phyloP scores from a whole-genome alignment of 1,284 basidiomycete species.

The Rhizopogon parksii region DNA sequence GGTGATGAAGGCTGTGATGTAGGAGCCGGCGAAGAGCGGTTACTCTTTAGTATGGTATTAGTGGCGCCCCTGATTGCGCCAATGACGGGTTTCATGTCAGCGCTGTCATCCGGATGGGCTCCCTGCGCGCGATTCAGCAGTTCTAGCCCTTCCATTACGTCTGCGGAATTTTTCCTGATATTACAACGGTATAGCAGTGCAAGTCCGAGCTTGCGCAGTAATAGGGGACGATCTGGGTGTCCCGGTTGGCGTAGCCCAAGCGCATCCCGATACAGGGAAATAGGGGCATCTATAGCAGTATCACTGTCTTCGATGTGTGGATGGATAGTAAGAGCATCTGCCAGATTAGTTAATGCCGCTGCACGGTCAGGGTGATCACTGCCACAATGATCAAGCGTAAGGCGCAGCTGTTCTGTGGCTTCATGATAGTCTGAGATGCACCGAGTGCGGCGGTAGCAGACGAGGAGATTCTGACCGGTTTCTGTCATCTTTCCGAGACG shows the following conservation, averaged over 20 bases:
- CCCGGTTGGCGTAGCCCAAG: not conserved
- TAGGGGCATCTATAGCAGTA: not conserved
- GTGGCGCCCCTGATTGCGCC: not conserved
- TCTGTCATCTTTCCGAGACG: constrained; percentile 4
- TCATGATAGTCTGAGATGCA: not conserved
- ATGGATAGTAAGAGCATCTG: not conserved
- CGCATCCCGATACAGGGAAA: constrained; percentile 4
- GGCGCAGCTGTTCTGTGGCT: constrained; percentile 10
- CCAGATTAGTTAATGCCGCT: constrained; percentile 12
- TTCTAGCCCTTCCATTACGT: not conserved
- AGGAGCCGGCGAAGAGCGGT: not conserved
- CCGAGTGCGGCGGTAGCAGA: not conserved
- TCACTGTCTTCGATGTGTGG: not conserved
- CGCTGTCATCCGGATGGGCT: not conserved
- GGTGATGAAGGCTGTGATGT: not conserved
- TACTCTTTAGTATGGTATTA: not conserved
- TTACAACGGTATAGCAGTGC: not conserved
- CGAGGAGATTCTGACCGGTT: not conserved
- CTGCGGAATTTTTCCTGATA: not conserved
- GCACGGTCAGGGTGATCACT: not conserved
- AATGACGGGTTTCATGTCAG: not conserved
- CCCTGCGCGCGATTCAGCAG: not conserved
- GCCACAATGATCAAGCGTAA: constrained; percentile 4
- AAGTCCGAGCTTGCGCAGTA: not conserved
- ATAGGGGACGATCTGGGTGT: not conserved